A percentile compares a stretch with the other conserved stretches of the same genome.
Evolutionary conservation across 2,329 filamentous ascomycete genomes (phyloP).

Genomic region (Mycosphaerella sp.): DNA sequence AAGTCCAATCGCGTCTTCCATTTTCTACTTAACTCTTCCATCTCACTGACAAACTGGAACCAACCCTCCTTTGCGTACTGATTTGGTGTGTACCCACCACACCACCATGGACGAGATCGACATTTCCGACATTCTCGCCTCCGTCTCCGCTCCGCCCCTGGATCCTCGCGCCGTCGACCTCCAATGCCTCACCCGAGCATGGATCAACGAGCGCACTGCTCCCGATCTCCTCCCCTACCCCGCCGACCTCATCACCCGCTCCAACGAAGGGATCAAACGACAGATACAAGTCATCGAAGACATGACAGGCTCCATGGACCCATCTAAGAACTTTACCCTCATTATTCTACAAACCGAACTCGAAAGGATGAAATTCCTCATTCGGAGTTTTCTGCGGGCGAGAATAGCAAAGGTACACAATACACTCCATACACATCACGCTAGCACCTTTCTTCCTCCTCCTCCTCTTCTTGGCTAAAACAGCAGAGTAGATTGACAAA

Average conservation of each 20-base stretch:
- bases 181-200: constrained; percentile 81
- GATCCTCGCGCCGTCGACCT: constrained; percentile 64
- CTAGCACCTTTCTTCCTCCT: neutral
- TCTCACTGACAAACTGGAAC: too few species aligned
- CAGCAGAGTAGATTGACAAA: constrained; percentile 55
- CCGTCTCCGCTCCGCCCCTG: constrained; percentile 41
- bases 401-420: constrained; percentile 64
- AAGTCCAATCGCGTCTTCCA: too few species aligned
- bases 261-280: constrained; percentile 10
- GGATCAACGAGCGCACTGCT: constrained; percentile 85
- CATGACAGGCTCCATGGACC: constrained; percentile 76
- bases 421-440: too few species aligned
- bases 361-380: constrained; percentile 85
- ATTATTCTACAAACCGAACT: constrained; percentile 96
- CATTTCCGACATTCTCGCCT: constrained; percentile 49
- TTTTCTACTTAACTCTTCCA: neutral
- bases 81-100: neutral
- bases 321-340: constrained; percentile 83
- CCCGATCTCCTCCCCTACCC: constrained; percentile 82
- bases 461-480: too few species aligned
- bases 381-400: constrained; percentile 73
- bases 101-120: constrained; percentile 27
- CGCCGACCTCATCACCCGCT: constrained; percentile 58
- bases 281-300: constrained; percentile 40
- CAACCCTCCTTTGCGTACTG: neutral